Evolutionary conservation across 2,329 filamentous ascomycete species (phyloP), one percentile per base, ranked within the genome.

Genomic region (Neodidymelliopsis sp.): DNA sequence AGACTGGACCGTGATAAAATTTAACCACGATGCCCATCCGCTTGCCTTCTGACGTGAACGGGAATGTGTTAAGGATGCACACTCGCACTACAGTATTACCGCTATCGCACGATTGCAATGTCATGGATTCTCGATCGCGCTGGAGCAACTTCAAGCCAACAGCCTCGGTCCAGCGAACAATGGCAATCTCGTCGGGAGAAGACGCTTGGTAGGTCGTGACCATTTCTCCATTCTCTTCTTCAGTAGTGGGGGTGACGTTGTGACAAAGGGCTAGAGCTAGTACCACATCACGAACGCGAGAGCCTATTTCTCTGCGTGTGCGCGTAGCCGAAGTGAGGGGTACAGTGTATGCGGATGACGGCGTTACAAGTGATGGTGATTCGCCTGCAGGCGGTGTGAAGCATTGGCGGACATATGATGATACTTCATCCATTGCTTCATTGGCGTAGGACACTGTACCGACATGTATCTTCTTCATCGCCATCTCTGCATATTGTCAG

Each of bases 381-480:
- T 70, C 69, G 34, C 69, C 66, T 2, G 63, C 48, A 15, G 70
- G 66, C 13, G 67, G 63, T 10, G 86, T 81, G 63, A 97, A 96
- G 5, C 88, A 90, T 70, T 97, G 92, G 55, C 83, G 86, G 39
- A 99, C 83, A 68, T 96, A 97, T 0, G 89, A 83, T 10, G 85
- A 79, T 10, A 99, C 94, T 75, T 99, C 95, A 61, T 97, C 94
- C 94, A 99, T 99, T 8, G 94, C 93, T 69, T 99, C 94, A 62
- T 96, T 96, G 24, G 93, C 94, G 66, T 99, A 99, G 1, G 93
- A 97, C 1, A 97, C 94, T 8, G 94, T 99, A 8, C 95, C 94
- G 42, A 99, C 90, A 66, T 99, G 95, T 5, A 99, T 93, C 75
- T 99, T 99, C 70, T 95, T 96, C 82, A 99, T 88, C 67, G 97